phyloP scores from a whole-genome alignment of 176 grass and related monocot genomes.

The Oryza glumipatula region DNA sequence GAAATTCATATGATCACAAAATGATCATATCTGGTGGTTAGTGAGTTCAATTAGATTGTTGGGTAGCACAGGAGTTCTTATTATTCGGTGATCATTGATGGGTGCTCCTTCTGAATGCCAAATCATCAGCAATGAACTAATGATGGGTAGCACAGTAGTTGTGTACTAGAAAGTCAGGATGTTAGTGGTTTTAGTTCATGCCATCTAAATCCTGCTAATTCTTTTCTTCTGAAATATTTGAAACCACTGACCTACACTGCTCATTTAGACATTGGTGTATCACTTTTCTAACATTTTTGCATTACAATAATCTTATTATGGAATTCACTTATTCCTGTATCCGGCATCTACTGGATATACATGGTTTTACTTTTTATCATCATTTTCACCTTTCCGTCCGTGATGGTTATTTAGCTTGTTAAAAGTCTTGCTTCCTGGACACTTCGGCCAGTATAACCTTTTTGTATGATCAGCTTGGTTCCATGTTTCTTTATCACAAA shows the following conservation, averaged over 20 bases:
- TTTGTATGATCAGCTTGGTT: neutral
- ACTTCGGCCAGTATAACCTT: constrained; percentile 1
- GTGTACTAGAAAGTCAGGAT: neutral
- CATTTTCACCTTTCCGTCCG: constrained; percentile 29
- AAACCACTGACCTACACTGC: neutral
- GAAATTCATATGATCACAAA: neutral
- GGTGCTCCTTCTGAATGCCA: too few relatives aligned
- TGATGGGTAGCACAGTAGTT: neutral
- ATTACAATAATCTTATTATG: constrained; percentile 1
- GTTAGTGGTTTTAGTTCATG: neutral
- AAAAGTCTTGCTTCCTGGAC: constrained; percentile 4
- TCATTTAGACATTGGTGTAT: neutral
- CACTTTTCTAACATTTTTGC: neutral
- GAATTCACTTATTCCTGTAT: neutral
- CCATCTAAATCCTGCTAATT: neutral
- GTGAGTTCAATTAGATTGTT: neutral
- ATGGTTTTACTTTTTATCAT: constrained; percentile 33
- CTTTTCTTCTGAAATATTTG: neutral
- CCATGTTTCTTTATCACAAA: neutral
- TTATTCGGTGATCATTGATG: too few relatives aligned
- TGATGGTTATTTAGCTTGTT: constrained; percentile 19
- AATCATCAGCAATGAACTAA: neutral
- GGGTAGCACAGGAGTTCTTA: too few relatives aligned
- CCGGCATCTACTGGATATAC: constrained; percentile 5
- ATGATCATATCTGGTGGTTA: neutral